These are phyloP conservation scores for Plectranthus barbatus DNA, from an alignment of 257 asterid species.

Conservation along the genomic window DNA sequence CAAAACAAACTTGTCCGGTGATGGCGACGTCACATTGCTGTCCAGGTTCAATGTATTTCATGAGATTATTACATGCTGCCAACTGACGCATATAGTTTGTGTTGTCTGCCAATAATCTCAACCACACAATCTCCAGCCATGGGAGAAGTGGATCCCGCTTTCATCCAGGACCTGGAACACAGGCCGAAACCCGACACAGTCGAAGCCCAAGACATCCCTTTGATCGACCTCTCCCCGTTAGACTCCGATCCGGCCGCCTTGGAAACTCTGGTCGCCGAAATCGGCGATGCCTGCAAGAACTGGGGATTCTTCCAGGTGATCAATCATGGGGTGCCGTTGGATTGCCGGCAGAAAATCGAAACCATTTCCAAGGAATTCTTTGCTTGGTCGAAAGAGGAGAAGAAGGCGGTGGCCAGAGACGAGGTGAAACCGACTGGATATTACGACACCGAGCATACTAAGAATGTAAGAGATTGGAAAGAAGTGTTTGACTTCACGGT, in stretches of 20 bases:
- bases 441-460: slow-evolving; percentile 51
- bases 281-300: slow-evolving; percentile 38
- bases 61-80: not conserved
- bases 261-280: slow-evolving; percentile 19
- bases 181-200: slow-evolving; percentile 31
- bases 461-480: slow-evolving; percentile 61
- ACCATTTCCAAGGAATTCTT: slow-evolving; percentile 25
- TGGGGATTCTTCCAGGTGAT: slow-evolving; percentile 62
- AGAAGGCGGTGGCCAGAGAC: slow-evolving; percentile 34
- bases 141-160: slow-evolving; percentile 53
- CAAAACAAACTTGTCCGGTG: no score
- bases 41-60: slow-evolving; percentile 31
- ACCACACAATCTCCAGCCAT: slow-evolving; percentile 16
- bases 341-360: slow-evolving; percentile 8
- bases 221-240: slow-evolving; percentile 37
- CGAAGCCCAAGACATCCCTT: slow-evolving; percentile 32
- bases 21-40: not conserved
- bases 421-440: slow-evolving; percentile 42
- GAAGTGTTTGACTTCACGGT: slow-evolving; percentile 47
- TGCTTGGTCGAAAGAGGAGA: slow-evolving; percentile 16
- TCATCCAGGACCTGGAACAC: slow-evolving; percentile 50
- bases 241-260: slow-evolving; percentile 3
- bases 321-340: slow-evolving; percentile 41
- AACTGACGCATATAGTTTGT: not conserved
- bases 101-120: not conserved